Evolutionary conservation across 352 stramenopile species (phyloP), one percentile per base, ranked within the genome.

Genomic region (Phytophthora fragariae): DNA sequence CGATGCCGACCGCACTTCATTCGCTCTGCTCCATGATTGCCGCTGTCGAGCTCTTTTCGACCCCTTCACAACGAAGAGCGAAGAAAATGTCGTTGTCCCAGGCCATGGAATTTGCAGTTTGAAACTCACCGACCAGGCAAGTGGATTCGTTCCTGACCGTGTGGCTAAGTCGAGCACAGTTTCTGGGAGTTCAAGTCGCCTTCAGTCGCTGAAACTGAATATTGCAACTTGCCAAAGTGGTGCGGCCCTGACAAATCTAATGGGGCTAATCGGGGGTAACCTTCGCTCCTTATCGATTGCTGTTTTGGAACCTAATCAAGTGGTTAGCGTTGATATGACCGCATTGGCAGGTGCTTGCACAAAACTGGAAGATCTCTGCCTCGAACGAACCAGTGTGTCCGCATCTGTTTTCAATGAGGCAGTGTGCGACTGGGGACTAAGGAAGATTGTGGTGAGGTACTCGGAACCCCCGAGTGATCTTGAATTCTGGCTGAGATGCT

Each of bases 61-160:
- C 27, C 27, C 27, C 27, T 31, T 31, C 27, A 31, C 27, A 31
- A 31, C 3, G 44, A 52, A 10, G 44, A 41, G 35, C 7, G 15
- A 52, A 21, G 44, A 27, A 21, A 21, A 37, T 61, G 19, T 61
- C 17, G 35, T 35, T 10, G 55, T 61, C 0, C 55, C 55, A 46
- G 53, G 53, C 1, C 31, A 46, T 27, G 53, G 53, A 44, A 46
- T 59, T 46, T 59, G 53, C 53, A 29, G 27, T 8, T n/a, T 59
- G 24, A 11, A 21, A 14, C 53, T 46, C 10, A 24, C 15, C n/a
- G 31, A 46, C 10, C 24, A 29, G 17, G 27, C 15, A 41, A 47
- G 24, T 5, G 11, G 2, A 12, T 29, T 59, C 21, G 17, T 59
- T 46, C 17, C 5, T 6, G 53, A 59, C 29, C 15, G 35, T 12